A percentile compares a stretch with the other conserved stretches of the same genome.
These are phyloP conservation scores for sunflower (Helianthus annuus) DNA, from an alignment of 129 eudicot species.

Conservation along the genomic window HanXRQr2.0-SUNRISE NC_035443.2:112046853-112047352, in stretches of 20 bases:
- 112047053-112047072: too few species aligned
- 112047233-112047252: conserved; percentile 82
- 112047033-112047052: too few species aligned
- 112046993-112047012: too few species aligned
- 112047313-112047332: conserved; percentile 86
- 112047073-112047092: too few species aligned
- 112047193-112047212: conserved; percentile 93
- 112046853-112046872: too few species aligned
- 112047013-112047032: too few species aligned
- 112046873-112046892: too few species aligned
- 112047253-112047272: conserved; percentile 63
- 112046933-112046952: too few species aligned
- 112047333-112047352: background rate
- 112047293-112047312: conserved; percentile 87
- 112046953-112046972: background rate
- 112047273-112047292: conserved; percentile 80
- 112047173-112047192: conserved; percentile 65
- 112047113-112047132: background rate
- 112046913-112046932: too few species aligned
- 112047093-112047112: too few species aligned
- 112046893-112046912: too few species aligned
- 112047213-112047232: conserved; percentile 69
- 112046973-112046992: background rate
- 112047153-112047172: conserved; percentile 59
- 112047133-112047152: conserved; percentile 7